Base-by-base conservation (phyloP, 306 rosid species). In the Fagus sylvatica region DNA sequence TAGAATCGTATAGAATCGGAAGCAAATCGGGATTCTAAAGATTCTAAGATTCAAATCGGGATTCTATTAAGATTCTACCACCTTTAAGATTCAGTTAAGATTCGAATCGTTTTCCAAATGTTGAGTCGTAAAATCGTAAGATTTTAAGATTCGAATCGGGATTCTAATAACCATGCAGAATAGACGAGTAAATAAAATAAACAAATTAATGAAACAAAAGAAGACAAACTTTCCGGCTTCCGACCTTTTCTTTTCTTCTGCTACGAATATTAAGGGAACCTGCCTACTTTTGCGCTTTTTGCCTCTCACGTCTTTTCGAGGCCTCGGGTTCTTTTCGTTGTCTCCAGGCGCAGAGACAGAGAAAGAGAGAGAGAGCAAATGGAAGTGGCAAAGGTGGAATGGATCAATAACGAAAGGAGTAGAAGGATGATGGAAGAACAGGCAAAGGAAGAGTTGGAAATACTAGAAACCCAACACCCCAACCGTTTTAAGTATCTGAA, bases 391-490 rank as follows among this genome's bases (percentile, higher is more conserved):
- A 15, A 11, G 15, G 22, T 59, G 22, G 73, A 78, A 22, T 62
- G 77, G 73, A 51, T 22, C 28, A 22, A 53, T 56, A 15, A 37
- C 39, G 46, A 10, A 46, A 46, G 67, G 13, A 64, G 71, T 33
- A 41, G 36, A 39, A 59, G 17, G 33, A 76, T 28, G 33, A 78
- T 86, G 78, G 93, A 84, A 74, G 84, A 89, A 60, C 84, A 78
- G 13, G 93, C 89, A 53, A 86, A 70, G 55, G 81, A 80, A 53
- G 93, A 89, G 82, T 69, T 89, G 67, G 41, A 82, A 57, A 40
- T 71, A 34, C 89, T 89, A 59, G 88, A 89, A 80, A 56, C 80
- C n/a, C 87, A 74, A 15, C 80, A 86, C 22, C 92, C 92, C 42
- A 56, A 86, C 76, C 89, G 80, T 15, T 82, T 80, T 72, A 68